Evolutionary conservation across 2,329 filamentous ascomycete species (phyloP), one percentile per base, ranked within the genome.

Genomic region (Penicillium janthinellum): DNA sequence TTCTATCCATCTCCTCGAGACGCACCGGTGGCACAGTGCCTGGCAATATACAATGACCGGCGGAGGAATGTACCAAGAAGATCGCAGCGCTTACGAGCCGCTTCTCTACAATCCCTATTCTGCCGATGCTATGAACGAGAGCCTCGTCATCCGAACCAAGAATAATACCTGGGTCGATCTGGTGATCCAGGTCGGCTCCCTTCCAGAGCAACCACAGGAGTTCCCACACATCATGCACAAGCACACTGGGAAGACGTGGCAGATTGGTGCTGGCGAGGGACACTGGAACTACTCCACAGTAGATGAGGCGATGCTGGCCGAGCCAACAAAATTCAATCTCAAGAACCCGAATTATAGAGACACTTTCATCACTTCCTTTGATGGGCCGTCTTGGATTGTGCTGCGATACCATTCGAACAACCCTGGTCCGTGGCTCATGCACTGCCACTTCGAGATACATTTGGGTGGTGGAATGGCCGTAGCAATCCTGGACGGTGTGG

Each of bases 211-310:
- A 5, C 76, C 80, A 4, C 82, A 85, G 41, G 41, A 44, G 67
- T 84, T 81, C 3, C 75, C 82, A 1, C 86, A 89, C 60, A 83
- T 85, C 0, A 83, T 88, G 58, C 86, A 89, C 77, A 88, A 88
- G 76, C 86, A 89, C 73, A 82, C 83, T 47, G 85, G 82, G 67
- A 86, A 85, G 70, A 85, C 82, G 71, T 88, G 80, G 64, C 73
- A 82, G 38, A 79, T 88, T 25, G 86, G 86, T 0, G 58, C 71
- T 0, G 83, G 83, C 0, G 57, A 66, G 1, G 89, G 84, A 64
- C 79, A 72, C 7, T 88, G 81, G 77, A 69, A 67, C 2, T 80
- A 78, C 1, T 82, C 87, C 4, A 17, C 12, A 5, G 41, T 44
- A 14, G 41, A 44, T 0, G 82, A 78, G 0, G 83, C 86, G 54